Base-by-base conservation (phyloP, 129 eudicot genomes). In the Tagetes patula region DNA sequence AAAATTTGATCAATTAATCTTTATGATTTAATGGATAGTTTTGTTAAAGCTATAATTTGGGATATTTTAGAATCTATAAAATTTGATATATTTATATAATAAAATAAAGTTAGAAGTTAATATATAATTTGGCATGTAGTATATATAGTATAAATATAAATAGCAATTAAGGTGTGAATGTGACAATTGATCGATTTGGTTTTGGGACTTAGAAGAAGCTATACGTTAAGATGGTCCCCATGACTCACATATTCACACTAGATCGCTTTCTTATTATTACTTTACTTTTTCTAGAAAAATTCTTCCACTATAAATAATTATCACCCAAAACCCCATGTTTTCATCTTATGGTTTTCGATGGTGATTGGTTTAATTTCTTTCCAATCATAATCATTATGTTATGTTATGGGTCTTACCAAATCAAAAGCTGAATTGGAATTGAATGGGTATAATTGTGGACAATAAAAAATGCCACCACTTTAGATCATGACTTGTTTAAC, bases 141-240 rank as follows among this genome's bases (percentile, higher is more conserved):
- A 20, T 20, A 20, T 20, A 20, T 20, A 20, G 27, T 20, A 20
- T 20, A 20, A 20, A 20, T 20, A 20, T 20, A 20, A 20, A 20
- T 20, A 20, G n/a, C 52, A 10, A 46, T 20, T 20, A 46, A 10
- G n/a, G 52, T 40, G 43, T 4, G 52, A 10, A 10, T 3, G n/a
- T 8, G 52, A 47, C 52, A 3, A 47, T 47, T 20, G 27, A 20
- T 20, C 27, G 27, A 20, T 20, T 20, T 20, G 32, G 65, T 12
- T 60, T 60, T 11, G 8, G 20, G 56, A 13, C 12, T 31, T 1
- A 5, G 47, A 5, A 20, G 59, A 33, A 58, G 11, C 48, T n/a
- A 60, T 73, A 61, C 77, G 70, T 42, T 34, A 73, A 60, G 34
- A 6, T 42, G 77, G 69, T 30, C 14, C 77, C 77, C 38, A 20